Evolutionary conservation across 2,329 filamentous ascomycete genomes (phyloP).

Genomic region (Claviceps africana): DNA sequence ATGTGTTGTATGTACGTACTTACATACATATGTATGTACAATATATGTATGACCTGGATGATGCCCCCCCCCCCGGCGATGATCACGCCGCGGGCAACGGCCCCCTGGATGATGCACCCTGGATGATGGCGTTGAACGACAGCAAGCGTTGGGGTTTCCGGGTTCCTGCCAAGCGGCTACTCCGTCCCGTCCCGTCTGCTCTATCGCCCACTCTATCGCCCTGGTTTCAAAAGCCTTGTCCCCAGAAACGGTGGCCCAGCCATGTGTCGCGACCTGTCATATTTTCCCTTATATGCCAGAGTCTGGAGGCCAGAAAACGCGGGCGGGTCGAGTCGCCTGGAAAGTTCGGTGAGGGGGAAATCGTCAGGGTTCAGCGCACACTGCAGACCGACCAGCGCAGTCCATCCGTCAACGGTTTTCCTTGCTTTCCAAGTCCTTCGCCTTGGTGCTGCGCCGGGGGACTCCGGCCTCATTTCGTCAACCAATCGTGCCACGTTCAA

Average conservation of each 20-base stretch:
- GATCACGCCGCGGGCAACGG: too few species aligned
- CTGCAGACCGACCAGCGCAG: not conserved
- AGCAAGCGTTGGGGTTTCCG: not conserved
- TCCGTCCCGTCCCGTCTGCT: not conserved
- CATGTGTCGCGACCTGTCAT: not conserved
- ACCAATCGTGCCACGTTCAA: not conserved
- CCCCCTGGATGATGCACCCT: not conserved
- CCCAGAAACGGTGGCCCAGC: not conserved
- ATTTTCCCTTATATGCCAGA: not conserved
- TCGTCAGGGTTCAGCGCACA: not conserved
- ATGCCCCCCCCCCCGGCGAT: not conserved
- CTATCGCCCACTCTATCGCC: not conserved
- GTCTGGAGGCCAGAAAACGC: not conserved
- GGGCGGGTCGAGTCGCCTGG: constrained; percentile 4
- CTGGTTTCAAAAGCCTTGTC: not conserved
- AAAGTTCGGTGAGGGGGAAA: constrained; percentile 4
- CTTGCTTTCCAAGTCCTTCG: not conserved
- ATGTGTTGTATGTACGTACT: too few species aligned
- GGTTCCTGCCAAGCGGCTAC: not conserved
- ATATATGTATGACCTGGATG: not conserved
- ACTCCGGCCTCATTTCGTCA: not conserved
- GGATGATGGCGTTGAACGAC: not conserved
- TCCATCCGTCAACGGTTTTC: not conserved
- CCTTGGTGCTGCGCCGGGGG: not conserved
- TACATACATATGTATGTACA: not conserved